Base-by-base conservation (phyloP, 768 basidiomycete species). In the Leccinum boreale region DNA sequence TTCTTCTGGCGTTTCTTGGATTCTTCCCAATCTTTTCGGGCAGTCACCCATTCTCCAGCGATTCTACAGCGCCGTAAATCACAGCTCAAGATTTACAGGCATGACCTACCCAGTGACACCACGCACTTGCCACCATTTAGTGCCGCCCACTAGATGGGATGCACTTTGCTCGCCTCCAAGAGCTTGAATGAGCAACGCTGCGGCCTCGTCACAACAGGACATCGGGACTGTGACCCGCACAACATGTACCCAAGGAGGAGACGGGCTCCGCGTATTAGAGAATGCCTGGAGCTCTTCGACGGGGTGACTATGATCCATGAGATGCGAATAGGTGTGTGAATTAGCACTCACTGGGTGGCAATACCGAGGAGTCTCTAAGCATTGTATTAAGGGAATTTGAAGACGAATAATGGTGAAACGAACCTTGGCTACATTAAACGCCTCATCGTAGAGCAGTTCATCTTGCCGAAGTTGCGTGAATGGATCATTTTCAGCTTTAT, bases 111-210 rank as follows among this genome's bases (percentile, higher is more conserved):
- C 94, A 53, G 82, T 75, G 48, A 93, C 69, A 19, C 89, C 87
- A 44, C 95, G 86, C 33, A 95, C 93, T 73, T 97, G 95, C 96
- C 96, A 98, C 94, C 96, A 98, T 69, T 95, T 94, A 5, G 85
- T 83, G 1, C 96, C 96, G 11, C 96, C 96, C 4, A 94, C 86
- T 29, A 92, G 69, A 42, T 79, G 80, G 61, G 84, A 81, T 50
- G 81, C 83, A 14, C 82, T 78, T 42, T 89, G 82, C 65, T 90
- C 87, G n/a, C 95, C 94, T 2, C 94, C 94, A 8, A 97, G 78
- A 4, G 85, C 92, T 59, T 83, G 76, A 56, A 94, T 85, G 49
- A 98, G 79, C 61, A 85, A 73, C 1, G 72, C 70, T 5, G 94
- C 90, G 2, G 93, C 90, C 26, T 86, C 79, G 44, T 89, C 83